Evolutionary conservation across 306 rosid genomes (phyloP), one percentile per base, ranked within the genome.

Genomic region (Cicer pinnatifidum): DNA sequence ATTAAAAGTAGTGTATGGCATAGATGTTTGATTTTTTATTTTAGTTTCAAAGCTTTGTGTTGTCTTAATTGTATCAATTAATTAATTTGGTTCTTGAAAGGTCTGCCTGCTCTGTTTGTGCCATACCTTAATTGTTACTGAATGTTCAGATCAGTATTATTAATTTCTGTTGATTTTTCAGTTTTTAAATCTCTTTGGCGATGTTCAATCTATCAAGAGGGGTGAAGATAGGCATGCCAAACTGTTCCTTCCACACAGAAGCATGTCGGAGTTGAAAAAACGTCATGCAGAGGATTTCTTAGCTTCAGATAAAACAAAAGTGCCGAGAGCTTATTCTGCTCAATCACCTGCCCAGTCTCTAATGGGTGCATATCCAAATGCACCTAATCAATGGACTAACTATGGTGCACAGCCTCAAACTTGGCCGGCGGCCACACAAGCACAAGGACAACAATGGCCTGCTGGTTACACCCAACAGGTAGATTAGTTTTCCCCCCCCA

Each of bases 361-460:
- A 71, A 67, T 85, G 80, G 97, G 97, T 54, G 84, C 93, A 77
- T 95, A 95, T 86, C 97, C 96, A 15, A 90, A 68, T 84, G 80
- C 88, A 15, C 99, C 91, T 72, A 88, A 75, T 76, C 99, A 87
- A 77, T 95, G 99, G 97, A 76, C 93, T 52, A 80, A 86, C 82
- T 91, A 93, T 82, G 91, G 95, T 40, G 85, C 28, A 63, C 97
- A 92, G 74, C 96, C 92, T 53, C 99, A 95, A 88, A 85, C 96
- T 65, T 95, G 99, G 99, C 99, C 99, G 44, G 89, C 96, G 6
- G 88, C 74, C 59, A 73, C 96, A 41, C 99, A 88, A 84, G 87
- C 93, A 64, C 99, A 86, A 84, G 98, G 92, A 51, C 98, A 95
- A 78, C 99, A 95, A 75, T 95, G 99, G 99, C 54, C 90, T 51